Conservation (phyloP, 2,329 filamentous ascomycete species). For the Botrytis tulipae region DNA sequence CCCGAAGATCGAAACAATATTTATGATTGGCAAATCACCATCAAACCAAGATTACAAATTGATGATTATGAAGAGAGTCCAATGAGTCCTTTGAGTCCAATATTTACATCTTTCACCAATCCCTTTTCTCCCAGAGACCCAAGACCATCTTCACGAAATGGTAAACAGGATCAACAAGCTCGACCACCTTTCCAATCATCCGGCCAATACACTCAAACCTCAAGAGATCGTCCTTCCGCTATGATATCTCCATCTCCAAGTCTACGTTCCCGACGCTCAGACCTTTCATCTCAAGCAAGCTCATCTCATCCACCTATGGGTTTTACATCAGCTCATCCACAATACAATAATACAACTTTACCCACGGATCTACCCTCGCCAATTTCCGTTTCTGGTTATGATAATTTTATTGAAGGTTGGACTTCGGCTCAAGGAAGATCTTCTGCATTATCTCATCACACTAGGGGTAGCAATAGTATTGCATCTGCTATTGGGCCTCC, state of each 20-base stretch:
- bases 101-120: conserved; percentile 36
- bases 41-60: conserved; percentile 41
- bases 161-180: conserved; percentile 42
- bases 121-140: conserved; percentile 33
- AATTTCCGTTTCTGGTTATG: conserved; percentile 49
- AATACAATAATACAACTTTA: conserved; percentile 50
- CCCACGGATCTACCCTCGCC: conserved; percentile 58
- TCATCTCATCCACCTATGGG: conserved; percentile 46
- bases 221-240: conserved; percentile 46
- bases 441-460: conserved; percentile 55
- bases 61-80: conserved; percentile 28
- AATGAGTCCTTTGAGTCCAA: conserved; percentile 33
- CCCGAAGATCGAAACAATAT: conserved; percentile 53
- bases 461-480: conserved; percentile 54
- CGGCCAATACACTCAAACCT: conserved; percentile 43
- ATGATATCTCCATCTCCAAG: conserved; percentile 59
- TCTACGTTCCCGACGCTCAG: conserved; percentile 60
- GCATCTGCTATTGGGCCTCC: conserved; percentile 47
- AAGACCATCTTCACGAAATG: conserved; percentile 23
- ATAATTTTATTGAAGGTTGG: conserved; percentile 61
- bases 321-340: conserved; percentile 43
- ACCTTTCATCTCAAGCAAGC: conserved; percentile 50
- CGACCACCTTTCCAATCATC: conserved; percentile 51
- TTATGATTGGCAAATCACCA: conserved; percentile 55
- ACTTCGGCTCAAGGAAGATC: conserved; percentile 58